Evolutionary conservation across 768 basidiomycete genomes (phyloP).

Genomic region (Suillus subalutaceus): DNA sequence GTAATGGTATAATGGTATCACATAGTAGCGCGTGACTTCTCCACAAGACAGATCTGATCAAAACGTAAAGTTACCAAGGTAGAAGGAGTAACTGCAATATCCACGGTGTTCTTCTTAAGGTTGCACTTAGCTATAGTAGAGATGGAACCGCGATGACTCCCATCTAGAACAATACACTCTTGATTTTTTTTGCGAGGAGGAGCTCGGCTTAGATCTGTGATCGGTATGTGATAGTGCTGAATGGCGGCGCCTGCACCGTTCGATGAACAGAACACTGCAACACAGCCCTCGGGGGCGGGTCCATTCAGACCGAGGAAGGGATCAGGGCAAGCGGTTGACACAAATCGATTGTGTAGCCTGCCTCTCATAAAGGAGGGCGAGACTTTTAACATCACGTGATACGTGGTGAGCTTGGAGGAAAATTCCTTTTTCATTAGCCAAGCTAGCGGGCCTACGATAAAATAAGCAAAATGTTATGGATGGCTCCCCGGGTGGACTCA

Average conservation of each 20-base stretch:
- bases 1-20: neutral
- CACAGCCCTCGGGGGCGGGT: too few relatives aligned
- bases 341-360: neutral
- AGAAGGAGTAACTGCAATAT: neutral
- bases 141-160: neutral
- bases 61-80: neutral
- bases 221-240: too few relatives aligned
- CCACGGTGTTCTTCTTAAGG: neutral
- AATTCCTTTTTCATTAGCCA: constrained; percentile 3
- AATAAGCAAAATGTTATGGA: neutral
- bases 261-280: too few relatives aligned
- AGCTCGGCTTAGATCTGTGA: neutral
- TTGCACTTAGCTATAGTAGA: neutral
- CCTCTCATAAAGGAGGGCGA: neutral
- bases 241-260: too few relatives aligned
- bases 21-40: neutral
- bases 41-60: neutral
- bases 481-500: neutral
- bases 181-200: neutral
- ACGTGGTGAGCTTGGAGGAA: neutral
- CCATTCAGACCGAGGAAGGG: neutral
- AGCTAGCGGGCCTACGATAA: neutral
- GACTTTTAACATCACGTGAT: neutral
- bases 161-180: neutral
- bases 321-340: neutral